Evolutionary conservation across 2,329 filamentous ascomycete species (phyloP).

Genomic region (Daldinia sp.): DNA sequence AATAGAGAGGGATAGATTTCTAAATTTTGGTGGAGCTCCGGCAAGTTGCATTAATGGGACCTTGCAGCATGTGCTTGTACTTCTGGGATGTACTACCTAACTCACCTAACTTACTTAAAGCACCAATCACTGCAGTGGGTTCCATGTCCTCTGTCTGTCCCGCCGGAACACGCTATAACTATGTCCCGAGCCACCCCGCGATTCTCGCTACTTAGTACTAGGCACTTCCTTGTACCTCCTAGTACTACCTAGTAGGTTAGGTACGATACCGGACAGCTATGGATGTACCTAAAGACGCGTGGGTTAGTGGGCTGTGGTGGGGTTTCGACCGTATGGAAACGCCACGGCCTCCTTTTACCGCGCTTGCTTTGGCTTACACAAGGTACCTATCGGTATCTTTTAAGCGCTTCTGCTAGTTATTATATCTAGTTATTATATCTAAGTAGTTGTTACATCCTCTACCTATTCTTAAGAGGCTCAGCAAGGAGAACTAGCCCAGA

Average conservation of each 20-base stretch:
- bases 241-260: too few relatives aligned
- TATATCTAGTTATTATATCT: too few relatives aligned
- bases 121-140: too few relatives aligned
- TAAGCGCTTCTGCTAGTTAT: conserved; percentile 12
- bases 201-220: neutral
- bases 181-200: conserved; percentile 35
- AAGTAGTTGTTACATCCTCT: too few relatives aligned
- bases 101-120: too few relatives aligned
- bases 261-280: too few relatives aligned
- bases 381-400: neutral
- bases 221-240: too few relatives aligned
- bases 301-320: conserved; percentile 19
- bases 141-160: conserved; percentile 12
- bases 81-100: neutral
- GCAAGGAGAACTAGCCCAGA: too few relatives aligned
- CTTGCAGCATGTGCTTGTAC: neutral
- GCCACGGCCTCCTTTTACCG: conserved; percentile 19
- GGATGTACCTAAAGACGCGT: neutral
- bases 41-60: neutral
- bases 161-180: conserved; percentile 39
- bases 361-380: conserved; percentile 13
- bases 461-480: too few relatives aligned
- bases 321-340: conserved; percentile 18
- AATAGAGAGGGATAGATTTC: conserved; percentile 43
- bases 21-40: conserved; percentile 25